Percentiles rank a stretch among this genome's conserved stretches.
phyloP scores from a whole-genome alignment of 169 alveolate species.

The Hammondia hammondi region DNA sequence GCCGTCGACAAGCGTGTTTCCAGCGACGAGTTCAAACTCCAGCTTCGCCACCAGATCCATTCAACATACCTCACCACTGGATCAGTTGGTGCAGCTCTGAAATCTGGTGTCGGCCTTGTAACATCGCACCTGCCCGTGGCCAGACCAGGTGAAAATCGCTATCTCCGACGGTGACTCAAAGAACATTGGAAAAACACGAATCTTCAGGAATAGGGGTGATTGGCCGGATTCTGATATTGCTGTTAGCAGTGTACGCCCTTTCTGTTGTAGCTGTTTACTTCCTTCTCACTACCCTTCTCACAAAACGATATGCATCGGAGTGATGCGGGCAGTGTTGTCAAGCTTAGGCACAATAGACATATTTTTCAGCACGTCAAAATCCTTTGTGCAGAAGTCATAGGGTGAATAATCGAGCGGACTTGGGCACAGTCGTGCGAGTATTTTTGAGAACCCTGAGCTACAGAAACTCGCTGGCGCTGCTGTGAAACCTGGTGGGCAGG shows the following conservation, averaged over 20 bases:
- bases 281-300: background rate
- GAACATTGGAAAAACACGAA: background rate
- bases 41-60: slow-evolving; percentile 59
- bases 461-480: no score
- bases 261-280: slow-evolving; percentile 8
- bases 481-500: no score
- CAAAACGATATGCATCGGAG: background rate
- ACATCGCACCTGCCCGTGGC: slow-evolving; percentile 58
- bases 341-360: no score
- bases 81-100: slow-evolving; percentile 61
- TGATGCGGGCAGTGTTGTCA: background rate
- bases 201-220: slow-evolving; percentile 8
- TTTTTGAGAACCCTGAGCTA: no score
- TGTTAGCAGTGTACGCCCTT: background rate
- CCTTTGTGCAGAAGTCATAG: no score
- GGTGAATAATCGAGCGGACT: no score
- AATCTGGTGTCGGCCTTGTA: slow-evolving; percentile 56
- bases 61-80: slow-evolving; percentile 61
- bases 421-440: no score
- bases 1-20: slow-evolving; percentile 54
- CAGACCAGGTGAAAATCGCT: slow-evolving; percentile 19
- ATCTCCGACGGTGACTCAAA: background rate
- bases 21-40: slow-evolving; percentile 51
- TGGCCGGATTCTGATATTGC: background rate
- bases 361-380: no score